phyloP scores from a whole-genome alignment of 345 rosid genomes.

The Excoecaria agallocha region DNA sequence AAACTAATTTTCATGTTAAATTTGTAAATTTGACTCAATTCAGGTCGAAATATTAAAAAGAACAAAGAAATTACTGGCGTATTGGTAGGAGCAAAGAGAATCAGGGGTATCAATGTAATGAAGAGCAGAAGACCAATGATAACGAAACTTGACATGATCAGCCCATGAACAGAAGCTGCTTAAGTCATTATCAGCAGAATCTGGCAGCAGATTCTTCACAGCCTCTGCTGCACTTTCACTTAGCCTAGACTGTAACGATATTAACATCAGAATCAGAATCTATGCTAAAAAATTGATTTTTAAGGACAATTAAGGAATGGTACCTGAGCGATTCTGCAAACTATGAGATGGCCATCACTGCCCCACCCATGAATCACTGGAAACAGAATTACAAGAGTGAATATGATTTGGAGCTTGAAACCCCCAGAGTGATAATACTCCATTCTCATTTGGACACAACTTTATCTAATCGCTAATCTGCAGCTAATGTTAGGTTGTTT shows the following conservation, averaged over 20 bases:
- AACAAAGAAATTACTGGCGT: constrained; percentile 43
- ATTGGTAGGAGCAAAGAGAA: constrained; percentile 48
- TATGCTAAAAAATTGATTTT: neutral
- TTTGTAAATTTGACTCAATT: neutral
- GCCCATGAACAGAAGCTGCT: constrained; percentile 75
- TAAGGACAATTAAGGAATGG: neutral
- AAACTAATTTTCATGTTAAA: neutral
- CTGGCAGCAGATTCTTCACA: constrained; percentile 57
- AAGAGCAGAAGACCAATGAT: constrained; percentile 70
- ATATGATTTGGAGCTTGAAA: constrained; percentile 7
- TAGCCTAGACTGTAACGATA: constrained; percentile 45
- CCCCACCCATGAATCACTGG: constrained; percentile 54
- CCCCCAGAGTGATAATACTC: neutral
- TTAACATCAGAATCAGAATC: no score
- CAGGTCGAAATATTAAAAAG: neutral
- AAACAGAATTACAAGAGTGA: constrained; percentile 24
- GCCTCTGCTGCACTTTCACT: constrained; percentile 52
- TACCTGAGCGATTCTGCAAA: constrained; percentile 80
- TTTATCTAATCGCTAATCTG: no score
- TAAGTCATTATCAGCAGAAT: constrained; percentile 52
- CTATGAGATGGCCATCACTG: constrained; percentile 59
- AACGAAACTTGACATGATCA: constrained; percentile 60
- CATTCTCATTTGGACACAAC: constrained; percentile 2
- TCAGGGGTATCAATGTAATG: constrained; percentile 79
- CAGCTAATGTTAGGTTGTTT: neutral